These are phyloP conservation scores for Ulota crispa DNA, from an alignment of 225 moss, liverwort and hornwort genomes.

Conservation along the genomic window DNA sequence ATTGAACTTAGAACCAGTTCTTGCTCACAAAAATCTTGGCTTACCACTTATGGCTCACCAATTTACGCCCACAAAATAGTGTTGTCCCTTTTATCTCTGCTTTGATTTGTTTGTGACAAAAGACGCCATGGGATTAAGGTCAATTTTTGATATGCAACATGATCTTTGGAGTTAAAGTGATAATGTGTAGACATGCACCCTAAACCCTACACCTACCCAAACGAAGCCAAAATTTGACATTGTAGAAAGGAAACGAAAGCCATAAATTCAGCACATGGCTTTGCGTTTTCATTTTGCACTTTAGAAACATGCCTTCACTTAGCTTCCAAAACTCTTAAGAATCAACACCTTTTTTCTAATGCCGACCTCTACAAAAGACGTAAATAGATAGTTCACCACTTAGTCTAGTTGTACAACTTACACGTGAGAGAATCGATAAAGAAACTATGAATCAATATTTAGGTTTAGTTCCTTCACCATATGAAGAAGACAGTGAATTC, in stretches of 20 bases:
- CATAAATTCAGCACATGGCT: background rate
- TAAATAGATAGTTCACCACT: background rate
- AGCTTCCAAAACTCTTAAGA: background rate
- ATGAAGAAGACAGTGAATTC: background rate
- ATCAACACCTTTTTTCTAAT: background rate
- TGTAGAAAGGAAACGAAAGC: background rate
- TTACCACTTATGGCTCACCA: too few relatives aligned
- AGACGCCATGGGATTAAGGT: too few relatives aligned
- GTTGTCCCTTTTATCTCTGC: too few relatives aligned
- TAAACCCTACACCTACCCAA: background rate
- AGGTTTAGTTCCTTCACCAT: background rate
- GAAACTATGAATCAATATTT: background rate
- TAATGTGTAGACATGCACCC: background rate
- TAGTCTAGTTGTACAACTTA: background rate
- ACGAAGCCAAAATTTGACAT: background rate
- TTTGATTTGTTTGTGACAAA: too few relatives aligned
- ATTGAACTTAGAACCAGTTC: too few relatives aligned
- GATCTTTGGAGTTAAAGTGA: too few relatives aligned
- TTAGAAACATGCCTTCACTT: background rate
- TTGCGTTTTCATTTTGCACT: background rate
- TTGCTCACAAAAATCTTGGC: too few relatives aligned
- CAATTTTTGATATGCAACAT: too few relatives aligned
- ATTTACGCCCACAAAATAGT: too few relatives aligned
- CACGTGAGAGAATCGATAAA: background rate
- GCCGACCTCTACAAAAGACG: background rate